phyloP scores from a whole-genome alignment of 768 basidiomycete genomes.

The Auriscalpium vulgare region DNA sequence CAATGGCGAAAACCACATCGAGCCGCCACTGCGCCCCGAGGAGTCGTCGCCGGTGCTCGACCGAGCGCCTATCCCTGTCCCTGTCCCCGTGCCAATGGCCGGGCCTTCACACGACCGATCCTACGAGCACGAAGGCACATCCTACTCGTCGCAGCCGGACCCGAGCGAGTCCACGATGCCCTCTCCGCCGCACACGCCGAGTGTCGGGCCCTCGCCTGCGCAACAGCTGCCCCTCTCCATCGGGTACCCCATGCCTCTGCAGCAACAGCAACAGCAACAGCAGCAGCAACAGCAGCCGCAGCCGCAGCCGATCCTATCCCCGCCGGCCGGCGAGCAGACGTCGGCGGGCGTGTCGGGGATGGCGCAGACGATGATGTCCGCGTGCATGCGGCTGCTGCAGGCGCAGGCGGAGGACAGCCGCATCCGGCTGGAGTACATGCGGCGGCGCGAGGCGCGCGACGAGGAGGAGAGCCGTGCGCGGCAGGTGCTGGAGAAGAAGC shows the following conservation, averaged over 20 bases:
- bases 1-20: slow-evolving; percentile 5
- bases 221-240: slow-evolving; percentile 1
- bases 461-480: slow-evolving; percentile 46
- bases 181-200: slow-evolving; percentile 15
- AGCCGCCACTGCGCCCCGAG: slow-evolving; percentile 9
- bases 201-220: slow-evolving; percentile 3
- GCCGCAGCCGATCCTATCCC: neutral
- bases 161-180: slow-evolving; percentile 10
- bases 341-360: slow-evolving; percentile 39
- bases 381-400: slow-evolving; percentile 54
- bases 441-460: slow-evolving; percentile 62
- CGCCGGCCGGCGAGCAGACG: slow-evolving; percentile 26
- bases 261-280: neutral
- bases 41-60: slow-evolving; percentile 7
- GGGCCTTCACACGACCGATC: slow-evolving; percentile 14
- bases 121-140: slow-evolving; percentile 6
- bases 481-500: slow-evolving; percentile 44
- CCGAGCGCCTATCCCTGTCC: neutral
- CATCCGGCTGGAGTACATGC: slow-evolving; percentile 61
- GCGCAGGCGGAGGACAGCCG: slow-evolving; percentile 63
- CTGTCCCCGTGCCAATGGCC: neutral
- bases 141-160: slow-evolving; percentile 6
- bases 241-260: neutral
- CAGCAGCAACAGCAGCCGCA: too few relatives aligned
- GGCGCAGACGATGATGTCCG: slow-evolving; percentile 48